These are phyloP conservation scores for Magnolia officinalis DNA, from an alignment of 164 flowering plant species.

Conservation along the genomic window DNA sequence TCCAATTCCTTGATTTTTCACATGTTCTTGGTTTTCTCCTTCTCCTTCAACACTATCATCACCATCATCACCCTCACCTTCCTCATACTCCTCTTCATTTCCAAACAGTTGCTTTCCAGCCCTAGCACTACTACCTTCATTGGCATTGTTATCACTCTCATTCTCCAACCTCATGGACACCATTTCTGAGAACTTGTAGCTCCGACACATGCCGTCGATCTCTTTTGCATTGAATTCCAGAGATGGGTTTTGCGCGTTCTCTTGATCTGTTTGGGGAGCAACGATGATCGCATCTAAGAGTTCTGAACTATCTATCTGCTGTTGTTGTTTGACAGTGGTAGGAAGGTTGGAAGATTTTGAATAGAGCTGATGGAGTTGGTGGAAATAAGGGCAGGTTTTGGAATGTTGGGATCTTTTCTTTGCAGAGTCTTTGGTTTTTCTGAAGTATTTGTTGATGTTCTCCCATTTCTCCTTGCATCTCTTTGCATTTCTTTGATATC, in stretches of 20 bases:
- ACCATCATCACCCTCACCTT: not conserved
- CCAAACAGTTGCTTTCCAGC: not conserved
- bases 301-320: constrained; percentile 1
- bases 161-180: not conserved
- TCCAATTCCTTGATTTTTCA: not conserved
- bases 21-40: not conserved
- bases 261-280: not conserved
- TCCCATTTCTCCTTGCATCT: constrained; percentile 24
- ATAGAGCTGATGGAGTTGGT: constrained; percentile 15
- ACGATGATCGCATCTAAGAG: constrained; percentile 6
- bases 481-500: constrained; percentile 15
- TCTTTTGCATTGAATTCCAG: not conserved
- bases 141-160: not conserved
- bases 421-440: constrained; percentile 10
- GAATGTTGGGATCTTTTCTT: constrained; percentile 10
- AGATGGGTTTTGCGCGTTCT: not conserved
- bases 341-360: constrained; percentile 1
- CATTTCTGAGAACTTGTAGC: not conserved
- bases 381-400: constrained; percentile 21
- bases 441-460: constrained; percentile 22
- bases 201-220: not conserved
- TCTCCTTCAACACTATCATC: constrained; percentile 3
- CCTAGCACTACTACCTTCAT: not conserved
- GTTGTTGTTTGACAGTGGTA: not conserved
- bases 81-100: not conserved